Evolutionary conservation across 2,329 filamentous ascomycete genomes (phyloP).

Genomic region (Sporothrix curviconia): DNA sequence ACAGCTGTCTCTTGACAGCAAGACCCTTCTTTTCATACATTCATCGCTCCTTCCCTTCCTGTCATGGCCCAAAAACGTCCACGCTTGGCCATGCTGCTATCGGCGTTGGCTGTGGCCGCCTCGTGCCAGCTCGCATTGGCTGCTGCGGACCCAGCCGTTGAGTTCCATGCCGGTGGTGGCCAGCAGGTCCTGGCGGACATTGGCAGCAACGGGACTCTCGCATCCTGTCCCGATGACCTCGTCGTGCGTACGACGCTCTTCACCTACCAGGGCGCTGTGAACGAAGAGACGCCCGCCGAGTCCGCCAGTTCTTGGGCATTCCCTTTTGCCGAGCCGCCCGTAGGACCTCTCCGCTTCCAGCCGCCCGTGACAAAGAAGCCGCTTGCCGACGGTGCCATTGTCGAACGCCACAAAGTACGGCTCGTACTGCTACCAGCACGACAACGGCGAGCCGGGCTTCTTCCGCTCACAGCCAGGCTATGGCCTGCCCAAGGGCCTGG

Average conservation of each 20-base stretch:
- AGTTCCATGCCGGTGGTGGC: not conserved
- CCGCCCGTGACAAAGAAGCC: slow-evolving; percentile 20
- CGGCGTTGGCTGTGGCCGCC: not conserved
- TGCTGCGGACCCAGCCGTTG: no score
- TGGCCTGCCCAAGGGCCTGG: not conserved
- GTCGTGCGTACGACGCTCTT: not conserved
- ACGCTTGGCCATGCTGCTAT: not conserved
- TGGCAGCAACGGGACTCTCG: not conserved
- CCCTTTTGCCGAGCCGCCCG: slow-evolving; percentile 25
- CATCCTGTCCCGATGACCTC: not conserved
- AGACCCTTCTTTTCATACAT: not conserved
- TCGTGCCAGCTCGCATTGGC: not conserved
- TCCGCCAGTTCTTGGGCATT: slow-evolving; percentile 29
- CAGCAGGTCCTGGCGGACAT: not conserved
- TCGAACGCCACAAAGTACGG: not conserved
- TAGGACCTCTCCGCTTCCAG: slow-evolving; percentile 21
- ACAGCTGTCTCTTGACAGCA: no score
- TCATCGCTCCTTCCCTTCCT: not conserved
- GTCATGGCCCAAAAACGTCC: not conserved
- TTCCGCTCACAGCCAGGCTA: not conserved
- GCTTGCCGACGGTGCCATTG: slow-evolving; percentile 15
- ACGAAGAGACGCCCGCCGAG: not conserved
- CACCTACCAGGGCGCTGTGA: not conserved
- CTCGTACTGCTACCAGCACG: not conserved
- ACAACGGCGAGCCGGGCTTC: not conserved